Conservation (phyloP, 495 filamentous ascomycete genomes). For the Penicillium daleae region DNA sequence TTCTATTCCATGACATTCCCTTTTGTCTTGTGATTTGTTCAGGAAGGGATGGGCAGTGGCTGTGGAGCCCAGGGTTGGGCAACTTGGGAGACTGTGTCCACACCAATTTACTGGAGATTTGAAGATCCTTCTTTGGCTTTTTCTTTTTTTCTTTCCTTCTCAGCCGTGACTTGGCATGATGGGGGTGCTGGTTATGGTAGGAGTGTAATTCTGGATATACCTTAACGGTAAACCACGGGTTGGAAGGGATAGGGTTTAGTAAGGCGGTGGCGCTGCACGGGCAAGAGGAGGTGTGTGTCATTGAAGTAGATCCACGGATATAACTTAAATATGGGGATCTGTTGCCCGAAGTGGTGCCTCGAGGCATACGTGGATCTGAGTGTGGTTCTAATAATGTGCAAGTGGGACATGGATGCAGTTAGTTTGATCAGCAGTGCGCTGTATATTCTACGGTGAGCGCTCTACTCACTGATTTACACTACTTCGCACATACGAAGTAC, state of each 20-base stretch:
- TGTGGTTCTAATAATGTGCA: not conserved
- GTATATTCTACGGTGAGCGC: not conserved
- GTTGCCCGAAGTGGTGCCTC: not conserved
- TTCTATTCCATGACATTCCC: not conserved
- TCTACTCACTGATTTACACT: no score
- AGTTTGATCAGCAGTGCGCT: not conserved
- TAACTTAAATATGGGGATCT: not conserved
- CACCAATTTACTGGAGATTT: slow-evolving; percentile 8
- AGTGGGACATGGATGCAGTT: not conserved
- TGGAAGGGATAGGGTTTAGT: not conserved
- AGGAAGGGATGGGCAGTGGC: slow-evolving; percentile 9
- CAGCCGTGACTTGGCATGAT: not conserved
- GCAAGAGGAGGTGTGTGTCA: not conserved
- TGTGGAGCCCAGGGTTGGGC: slow-evolving; percentile 9
- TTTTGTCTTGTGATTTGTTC: not conserved
- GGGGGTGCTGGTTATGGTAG: not conserved
- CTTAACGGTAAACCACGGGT: not conserved
- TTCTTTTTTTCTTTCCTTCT: not conserved
- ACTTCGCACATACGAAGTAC: no score
- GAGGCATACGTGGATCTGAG: not conserved
- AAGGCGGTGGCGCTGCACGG: slow-evolving; percentile 1
- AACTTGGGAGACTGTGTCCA: slow-evolving; percentile 9
- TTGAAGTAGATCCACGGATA: not conserved
- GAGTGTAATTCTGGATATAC: not conserved
- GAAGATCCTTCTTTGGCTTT: slow-evolving; percentile 7